Conservation (phyloP, 441 rosid species). For the Viola pubescens region DNA sequence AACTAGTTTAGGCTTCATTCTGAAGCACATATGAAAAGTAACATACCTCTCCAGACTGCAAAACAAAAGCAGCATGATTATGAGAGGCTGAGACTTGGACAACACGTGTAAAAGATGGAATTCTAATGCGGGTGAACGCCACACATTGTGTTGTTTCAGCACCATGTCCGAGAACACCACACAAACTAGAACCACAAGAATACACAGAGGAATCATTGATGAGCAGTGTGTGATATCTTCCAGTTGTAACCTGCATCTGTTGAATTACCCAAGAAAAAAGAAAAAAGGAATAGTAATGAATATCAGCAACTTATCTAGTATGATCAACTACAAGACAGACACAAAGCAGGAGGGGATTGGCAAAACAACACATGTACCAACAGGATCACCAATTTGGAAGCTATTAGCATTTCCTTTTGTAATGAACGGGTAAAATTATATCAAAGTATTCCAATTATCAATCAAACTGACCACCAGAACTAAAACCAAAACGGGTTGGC, state of each 20-base stretch:
- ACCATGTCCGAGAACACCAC: conserved; percentile 91
- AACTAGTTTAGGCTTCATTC: no score
- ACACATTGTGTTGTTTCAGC: conserved; percentile 88
- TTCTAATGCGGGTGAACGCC: conserved; percentile 57
- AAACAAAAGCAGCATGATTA: conserved; percentile 79
- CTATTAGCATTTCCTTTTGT: background rate
- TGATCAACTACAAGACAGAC: background rate
- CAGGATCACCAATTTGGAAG: background rate
- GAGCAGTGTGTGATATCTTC: conserved; percentile 83
- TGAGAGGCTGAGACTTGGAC: conserved; percentile 89
- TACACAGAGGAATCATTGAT: conserved; percentile 77
- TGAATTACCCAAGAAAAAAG: conserved; percentile 13
- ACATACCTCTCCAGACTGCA: conserved; percentile 89
- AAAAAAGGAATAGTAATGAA: conserved; percentile 9
- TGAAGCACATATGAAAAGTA: conserved; percentile 4
- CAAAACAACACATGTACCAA: background rate
- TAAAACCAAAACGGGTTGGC: no score
- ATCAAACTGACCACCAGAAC: no score
- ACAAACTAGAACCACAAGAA: conserved; percentile 83
- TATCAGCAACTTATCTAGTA: conserved; percentile 9
- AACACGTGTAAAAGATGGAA: conserved; percentile 52
- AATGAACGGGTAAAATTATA: background rate
- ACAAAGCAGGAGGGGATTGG: background rate
- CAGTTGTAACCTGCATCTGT: conserved; percentile 95
- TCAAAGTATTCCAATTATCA: background rate